Evolutionary conservation across 768 basidiomycete genomes (phyloP).

Genomic region (Amyloporia xantha): DNA sequence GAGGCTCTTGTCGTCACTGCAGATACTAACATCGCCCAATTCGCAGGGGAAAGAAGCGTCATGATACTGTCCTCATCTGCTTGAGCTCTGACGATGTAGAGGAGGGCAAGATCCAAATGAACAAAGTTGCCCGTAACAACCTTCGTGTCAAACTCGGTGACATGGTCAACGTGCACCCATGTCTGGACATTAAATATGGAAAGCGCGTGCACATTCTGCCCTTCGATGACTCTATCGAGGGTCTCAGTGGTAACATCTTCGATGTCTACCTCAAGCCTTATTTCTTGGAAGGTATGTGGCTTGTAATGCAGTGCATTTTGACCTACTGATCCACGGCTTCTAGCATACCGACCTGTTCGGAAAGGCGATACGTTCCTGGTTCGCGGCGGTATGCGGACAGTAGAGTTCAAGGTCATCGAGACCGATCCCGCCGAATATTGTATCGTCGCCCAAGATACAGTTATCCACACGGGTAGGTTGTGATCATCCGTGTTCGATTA

Average conservation of each 20-base stretch:
- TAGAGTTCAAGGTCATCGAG: constrained; percentile 99
- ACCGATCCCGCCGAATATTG: constrained; percentile 98
- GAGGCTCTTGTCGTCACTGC: neutral
- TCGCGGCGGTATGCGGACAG: constrained; percentile 95
- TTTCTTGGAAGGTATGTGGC: constrained; percentile 80
- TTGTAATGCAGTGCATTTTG: neutral
- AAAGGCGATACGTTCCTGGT: constrained; percentile 99
- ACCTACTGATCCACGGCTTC: constrained; percentile 8
- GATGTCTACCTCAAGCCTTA: constrained; percentile 99
- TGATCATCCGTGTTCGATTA: too few species aligned
- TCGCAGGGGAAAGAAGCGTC: constrained; percentile 89
- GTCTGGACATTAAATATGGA: constrained; percentile 97
- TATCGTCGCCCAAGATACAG: constrained; percentile 98
- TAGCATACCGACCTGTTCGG: constrained; percentile 78
- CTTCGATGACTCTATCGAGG: constrained; percentile 98
- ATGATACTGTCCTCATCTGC: constrained; percentile 96
- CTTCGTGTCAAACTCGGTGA: constrained; percentile 96
- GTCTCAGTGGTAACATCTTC: constrained; percentile 95
- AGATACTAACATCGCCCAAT: neutral
- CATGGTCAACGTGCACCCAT: constrained; percentile 92
- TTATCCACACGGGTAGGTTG: constrained; percentile 78
- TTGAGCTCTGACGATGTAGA: constrained; percentile 94
- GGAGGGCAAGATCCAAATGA: constrained; percentile 96
- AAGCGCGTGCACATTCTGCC: constrained; percentile 96
- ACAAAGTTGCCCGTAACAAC: constrained; percentile 99